Evolutionary conservation across 2,329 filamentous ascomycete species (phyloP).

Genomic region (Aureobasidium sp.): DNA sequence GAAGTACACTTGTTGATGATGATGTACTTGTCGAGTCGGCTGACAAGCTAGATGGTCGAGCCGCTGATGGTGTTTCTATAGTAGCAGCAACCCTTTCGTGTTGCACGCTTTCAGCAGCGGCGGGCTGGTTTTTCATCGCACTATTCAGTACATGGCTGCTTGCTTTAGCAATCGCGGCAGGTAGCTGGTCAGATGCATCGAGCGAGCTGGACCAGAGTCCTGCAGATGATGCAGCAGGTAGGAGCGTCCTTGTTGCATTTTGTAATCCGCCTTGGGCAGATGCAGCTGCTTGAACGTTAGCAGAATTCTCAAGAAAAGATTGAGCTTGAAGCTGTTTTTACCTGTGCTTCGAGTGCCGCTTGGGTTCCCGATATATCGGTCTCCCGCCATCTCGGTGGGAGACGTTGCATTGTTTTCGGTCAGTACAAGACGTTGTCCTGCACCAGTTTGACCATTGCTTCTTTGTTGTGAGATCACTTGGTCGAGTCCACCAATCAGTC

Average conservation of each 20-base stretch:
- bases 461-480: neutral
- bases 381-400: neutral
- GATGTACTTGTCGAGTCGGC: constrained; percentile 3
- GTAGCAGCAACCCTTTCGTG: neutral
- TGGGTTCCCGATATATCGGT: neutral
- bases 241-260: neutral
- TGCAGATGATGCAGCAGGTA: neutral
- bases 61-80: neutral
- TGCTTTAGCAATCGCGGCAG: neutral
- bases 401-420: neutral
- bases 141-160: neutral
- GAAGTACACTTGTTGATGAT: neutral
- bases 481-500: neutral
- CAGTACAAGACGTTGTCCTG: neutral
- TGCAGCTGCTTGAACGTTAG: neutral
- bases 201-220: neutral
- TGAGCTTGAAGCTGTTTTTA: neutral
- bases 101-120: neutral
- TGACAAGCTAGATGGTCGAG: neutral
- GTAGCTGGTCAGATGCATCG: neutral
- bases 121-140: too few relatives aligned
- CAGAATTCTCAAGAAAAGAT: neutral
- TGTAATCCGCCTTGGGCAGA: neutral
- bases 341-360: neutral
- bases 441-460: neutral